Conservation (phyloP, 1,284 basidiomycete genomes). For the Cryptococcus deneoformans region DNA sequence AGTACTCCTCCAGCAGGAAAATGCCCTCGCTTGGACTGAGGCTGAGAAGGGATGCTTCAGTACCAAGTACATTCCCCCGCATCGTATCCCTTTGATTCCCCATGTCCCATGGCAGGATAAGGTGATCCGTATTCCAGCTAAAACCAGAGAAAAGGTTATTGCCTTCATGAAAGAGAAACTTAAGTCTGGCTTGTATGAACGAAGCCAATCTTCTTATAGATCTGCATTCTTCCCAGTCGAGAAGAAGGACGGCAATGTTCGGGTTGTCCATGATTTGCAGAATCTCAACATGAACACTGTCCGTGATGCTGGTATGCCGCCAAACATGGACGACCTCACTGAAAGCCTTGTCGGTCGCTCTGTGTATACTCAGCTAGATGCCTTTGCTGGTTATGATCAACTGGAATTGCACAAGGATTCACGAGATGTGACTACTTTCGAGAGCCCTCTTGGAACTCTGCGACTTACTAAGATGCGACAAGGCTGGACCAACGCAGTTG, state of each 20-base stretch:
- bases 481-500: conserved; percentile 12
- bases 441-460: conserved; percentile 10
- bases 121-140: neutral
- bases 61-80: neutral
- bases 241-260: conserved; percentile 13
- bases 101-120: neutral
- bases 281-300: conserved; percentile 9
- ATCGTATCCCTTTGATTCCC: neutral
- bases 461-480: conserved; percentile 6
- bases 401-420: conserved; percentile 1
- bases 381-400: conserved; percentile 12
- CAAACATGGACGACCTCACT: conserved; percentile 12
- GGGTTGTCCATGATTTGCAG: conserved; percentile 13
- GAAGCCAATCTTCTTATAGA: neutral
- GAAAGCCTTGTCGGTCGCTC: conserved; percentile 6
- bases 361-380: conserved; percentile 9
- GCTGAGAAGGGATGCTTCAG: neutral
- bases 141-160: neutral
- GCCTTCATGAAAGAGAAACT: neutral
- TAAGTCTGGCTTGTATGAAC: neutral
- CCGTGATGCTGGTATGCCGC: conserved; percentile 4
- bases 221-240: conserved; percentile 8
- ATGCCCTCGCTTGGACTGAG: neutral
- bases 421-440: conserved; percentile 7
- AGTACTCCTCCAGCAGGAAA: neutral